These are phyloP conservation scores for Pholiota conissans DNA, from an alignment of 768 basidiomycete genomes.

Conservation along the genomic window DNA sequence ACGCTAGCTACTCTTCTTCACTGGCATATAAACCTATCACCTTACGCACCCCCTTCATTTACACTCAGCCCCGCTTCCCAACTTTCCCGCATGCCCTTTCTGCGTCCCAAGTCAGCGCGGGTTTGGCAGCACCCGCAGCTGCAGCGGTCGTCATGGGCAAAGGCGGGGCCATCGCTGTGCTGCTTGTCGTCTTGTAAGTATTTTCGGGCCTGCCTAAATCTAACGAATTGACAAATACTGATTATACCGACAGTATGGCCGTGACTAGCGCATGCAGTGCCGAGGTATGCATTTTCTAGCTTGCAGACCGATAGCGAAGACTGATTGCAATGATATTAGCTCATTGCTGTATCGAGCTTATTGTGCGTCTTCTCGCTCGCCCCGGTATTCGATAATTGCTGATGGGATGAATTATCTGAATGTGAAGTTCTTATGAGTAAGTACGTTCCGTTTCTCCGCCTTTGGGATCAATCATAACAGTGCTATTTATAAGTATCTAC, in stretches of 20 bases:
- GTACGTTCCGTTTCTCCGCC: no score
- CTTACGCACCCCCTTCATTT: no score
- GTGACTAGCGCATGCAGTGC: constrained; percentile 47
- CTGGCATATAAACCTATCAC: no score
- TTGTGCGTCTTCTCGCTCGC: constrained; percentile 31
- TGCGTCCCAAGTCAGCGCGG: constrained; percentile 38
- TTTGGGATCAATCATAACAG: neutral
- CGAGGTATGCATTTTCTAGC: constrained; percentile 17
- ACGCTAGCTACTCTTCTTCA: neutral
- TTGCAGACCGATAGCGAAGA: neutral
- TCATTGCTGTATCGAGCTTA: constrained; percentile 43
- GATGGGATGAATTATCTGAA: neutral
- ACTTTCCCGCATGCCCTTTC: constrained; percentile 45
- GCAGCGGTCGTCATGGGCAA: constrained; percentile 39
- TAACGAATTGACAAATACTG: constrained; percentile 15
- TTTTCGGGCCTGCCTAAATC: constrained; percentile 13
- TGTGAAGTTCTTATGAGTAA: constrained; percentile 47
- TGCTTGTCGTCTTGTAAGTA: constrained; percentile 42
- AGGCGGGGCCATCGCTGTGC: constrained; percentile 25
- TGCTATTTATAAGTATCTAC: constrained; percentile 27
- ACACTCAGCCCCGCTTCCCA: constrained; percentile 46
- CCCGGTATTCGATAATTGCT: neutral
- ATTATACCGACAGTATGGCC: constrained; percentile 39
- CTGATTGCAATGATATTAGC: constrained; percentile 15
- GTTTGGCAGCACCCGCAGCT: constrained; percentile 46